phyloP scores from a whole-genome alignment of 257 asterid genomes.

The Penstemon davidsonii region DNA sequence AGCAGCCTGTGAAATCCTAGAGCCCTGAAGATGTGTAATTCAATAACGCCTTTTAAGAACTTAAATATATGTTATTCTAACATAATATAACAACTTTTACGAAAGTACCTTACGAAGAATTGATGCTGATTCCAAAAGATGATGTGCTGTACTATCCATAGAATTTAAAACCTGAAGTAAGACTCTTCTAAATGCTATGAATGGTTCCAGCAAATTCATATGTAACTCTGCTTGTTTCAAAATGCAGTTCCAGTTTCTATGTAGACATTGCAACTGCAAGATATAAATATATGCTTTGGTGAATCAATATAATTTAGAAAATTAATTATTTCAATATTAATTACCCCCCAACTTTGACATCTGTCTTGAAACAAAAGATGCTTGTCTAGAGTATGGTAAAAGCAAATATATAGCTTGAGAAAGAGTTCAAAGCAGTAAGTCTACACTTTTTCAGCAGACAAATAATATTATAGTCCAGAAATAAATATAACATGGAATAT shows the following conservation, averaged over 20 bases:
- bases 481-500: slow-evolving; percentile 11
- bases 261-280: slow-evolving; percentile 65
- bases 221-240: slow-evolving; percentile 80
- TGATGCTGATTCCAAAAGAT: slow-evolving; percentile 86
- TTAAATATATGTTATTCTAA: slow-evolving; percentile 19
- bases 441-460: slow-evolving; percentile 10
- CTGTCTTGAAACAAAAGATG: slow-evolving; percentile 17
- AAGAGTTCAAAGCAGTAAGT: slow-evolving; percentile 15
- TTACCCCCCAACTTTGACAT: slow-evolving; percentile 10
- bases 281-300: slow-evolving; percentile 32
- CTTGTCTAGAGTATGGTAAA: slow-evolving; percentile 4
- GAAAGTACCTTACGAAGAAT: slow-evolving; percentile 84
- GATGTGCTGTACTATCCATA: slow-evolving; percentile 56
- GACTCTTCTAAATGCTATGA: slow-evolving; percentile 87
- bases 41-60: slow-evolving; percentile 25
- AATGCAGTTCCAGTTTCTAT: slow-evolving; percentile 66
- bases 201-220: slow-evolving; percentile 93
- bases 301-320: slow-evolving; percentile 16
- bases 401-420: slow-evolving; percentile 18
- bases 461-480: slow-evolving; percentile 17
- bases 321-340: neutral
- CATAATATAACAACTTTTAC: slow-evolving; percentile 21
- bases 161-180: slow-evolving; percentile 72
- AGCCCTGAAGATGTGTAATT: slow-evolving; percentile 55
- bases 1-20: slow-evolving; percentile 89